These are phyloP conservation scores for Mortierella sp. DNA, from an alignment of 371 early-diverging fungal species.

Conservation along the genomic window DNA sequence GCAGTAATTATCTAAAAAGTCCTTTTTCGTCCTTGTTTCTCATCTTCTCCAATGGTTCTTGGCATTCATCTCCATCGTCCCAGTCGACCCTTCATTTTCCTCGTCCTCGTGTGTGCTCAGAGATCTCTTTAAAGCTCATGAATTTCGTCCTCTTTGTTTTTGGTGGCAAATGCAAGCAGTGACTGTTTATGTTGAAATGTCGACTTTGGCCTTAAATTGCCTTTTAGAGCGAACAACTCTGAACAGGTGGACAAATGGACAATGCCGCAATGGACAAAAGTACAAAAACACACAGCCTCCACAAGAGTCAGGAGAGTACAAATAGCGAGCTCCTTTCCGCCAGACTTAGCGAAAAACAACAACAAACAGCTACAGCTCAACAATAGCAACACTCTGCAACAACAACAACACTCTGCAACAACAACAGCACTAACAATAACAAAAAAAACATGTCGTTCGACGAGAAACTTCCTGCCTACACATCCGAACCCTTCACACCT, in stretches of 20 bases:
- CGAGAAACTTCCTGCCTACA: conserved; percentile 10
- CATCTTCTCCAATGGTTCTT: not conserved
- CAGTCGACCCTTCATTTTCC: not conserved
- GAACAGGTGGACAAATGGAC: no score
- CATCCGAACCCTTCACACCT: not conserved
- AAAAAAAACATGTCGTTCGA: not conserved
- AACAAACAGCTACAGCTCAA: not conserved
- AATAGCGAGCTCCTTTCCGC: not conserved
- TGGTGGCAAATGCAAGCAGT: conserved; percentile 8
- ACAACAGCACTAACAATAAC: not conserved
- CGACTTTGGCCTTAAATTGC: not conserved
- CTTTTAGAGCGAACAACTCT: not conserved
- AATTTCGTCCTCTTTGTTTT: not conserved
- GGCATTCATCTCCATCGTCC: no score
- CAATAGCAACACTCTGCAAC: not conserved
- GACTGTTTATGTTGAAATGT: not conserved
- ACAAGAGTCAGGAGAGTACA: not conserved
- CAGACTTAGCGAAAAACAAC: not conserved
- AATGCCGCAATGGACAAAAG: no score
- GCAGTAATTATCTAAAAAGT: not conserved
- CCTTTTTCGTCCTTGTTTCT: not conserved
- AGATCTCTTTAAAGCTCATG: no score
- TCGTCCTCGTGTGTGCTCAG: not conserved
- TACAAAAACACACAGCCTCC: not conserved
- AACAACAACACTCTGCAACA: not conserved